phyloP scores from a whole-genome alignment of 2,329 filamentous ascomycete species.

The Colletotrichum sojae region DNA sequence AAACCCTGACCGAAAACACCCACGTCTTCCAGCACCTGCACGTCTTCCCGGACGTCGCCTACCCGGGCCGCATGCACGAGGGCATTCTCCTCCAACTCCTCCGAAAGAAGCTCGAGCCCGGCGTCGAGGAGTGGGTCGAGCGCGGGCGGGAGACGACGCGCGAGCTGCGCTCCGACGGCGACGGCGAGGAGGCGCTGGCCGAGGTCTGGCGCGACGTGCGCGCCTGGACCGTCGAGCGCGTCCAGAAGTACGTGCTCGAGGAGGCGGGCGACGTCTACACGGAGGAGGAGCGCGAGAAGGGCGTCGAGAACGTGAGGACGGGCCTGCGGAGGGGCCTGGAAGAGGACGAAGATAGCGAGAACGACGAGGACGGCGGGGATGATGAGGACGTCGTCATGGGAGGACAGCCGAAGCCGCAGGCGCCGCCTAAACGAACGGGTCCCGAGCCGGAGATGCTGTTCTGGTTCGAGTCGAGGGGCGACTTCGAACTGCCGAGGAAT shows the following conservation, averaged over 20 bases:
- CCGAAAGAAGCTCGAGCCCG: conserved; percentile 86
- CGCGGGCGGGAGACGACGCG: conserved; percentile 68
- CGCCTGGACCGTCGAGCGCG: conserved; percentile 57
- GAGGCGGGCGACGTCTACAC: conserved; percentile 76
- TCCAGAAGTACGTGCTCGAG: conserved; percentile 58
- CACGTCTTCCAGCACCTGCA: conserved; percentile 79
- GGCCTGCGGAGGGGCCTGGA: conserved; percentile 73
- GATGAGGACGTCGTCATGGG: conserved; percentile 59
- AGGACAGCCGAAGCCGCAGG: conserved; percentile 46
- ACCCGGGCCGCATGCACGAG: conserved; percentile 78
- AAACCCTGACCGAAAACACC: conserved; percentile 74
- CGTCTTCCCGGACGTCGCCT: conserved; percentile 83
- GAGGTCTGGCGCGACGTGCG: conserved; percentile 70
- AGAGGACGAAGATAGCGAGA: conserved; percentile 68
- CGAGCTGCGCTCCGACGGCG: conserved; percentile 42
- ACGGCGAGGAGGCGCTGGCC: conserved; percentile 61
- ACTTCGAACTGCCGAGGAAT: conserved; percentile 61
- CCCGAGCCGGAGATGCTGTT: conserved; percentile 63
- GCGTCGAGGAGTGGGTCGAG: conserved; percentile 80
- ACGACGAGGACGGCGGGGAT: conserved; percentile 68
- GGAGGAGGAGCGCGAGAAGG: conserved; percentile 75
- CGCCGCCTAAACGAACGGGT: conserved; percentile 47
- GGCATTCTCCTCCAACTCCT: conserved; percentile 77
- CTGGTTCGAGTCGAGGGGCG: conserved; percentile 61
- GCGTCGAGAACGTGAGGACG: conserved; percentile 79